Conservation (phyloP, 2,329 filamentous ascomycete species). For the Arthrinium phaeospermum region DNA sequence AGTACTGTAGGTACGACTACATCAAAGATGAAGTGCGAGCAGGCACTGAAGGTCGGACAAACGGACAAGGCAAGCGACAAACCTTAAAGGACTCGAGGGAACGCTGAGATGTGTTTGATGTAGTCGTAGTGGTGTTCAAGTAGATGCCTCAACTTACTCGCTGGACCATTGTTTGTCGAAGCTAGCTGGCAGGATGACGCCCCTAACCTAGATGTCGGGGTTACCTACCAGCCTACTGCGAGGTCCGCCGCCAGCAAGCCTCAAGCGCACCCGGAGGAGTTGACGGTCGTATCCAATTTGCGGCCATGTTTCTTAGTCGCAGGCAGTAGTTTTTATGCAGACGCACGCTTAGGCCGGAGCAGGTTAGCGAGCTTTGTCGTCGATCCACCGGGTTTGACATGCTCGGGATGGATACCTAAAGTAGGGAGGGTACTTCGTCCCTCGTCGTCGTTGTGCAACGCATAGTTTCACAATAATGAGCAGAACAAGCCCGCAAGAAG, state of each 20-base stretch:
- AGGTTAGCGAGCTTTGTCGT: not conserved
- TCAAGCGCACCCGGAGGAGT: not conserved
- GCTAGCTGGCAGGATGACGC: slow-evolving; percentile 8
- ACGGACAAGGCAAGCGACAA: not conserved
- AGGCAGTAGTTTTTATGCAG: not conserved
- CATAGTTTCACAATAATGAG: slow-evolving; percentile 12
- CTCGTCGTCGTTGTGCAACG: not conserved
- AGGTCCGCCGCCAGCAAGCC: not conserved
- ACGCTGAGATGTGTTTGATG: not conserved
- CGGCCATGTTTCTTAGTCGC: not conserved
- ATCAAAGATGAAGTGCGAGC: not conserved
- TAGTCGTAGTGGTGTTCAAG: not conserved
- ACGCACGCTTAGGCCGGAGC: not conserved
- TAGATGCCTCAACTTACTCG: slow-evolving; percentile 6
- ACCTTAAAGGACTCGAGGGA: not conserved
- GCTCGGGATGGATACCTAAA: not conserved
- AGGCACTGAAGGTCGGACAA: not conserved
- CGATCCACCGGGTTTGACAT: slow-evolving; percentile 2
- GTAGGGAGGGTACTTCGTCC: not conserved
- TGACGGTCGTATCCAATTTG: slow-evolving; percentile 7
- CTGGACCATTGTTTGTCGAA: not conserved
- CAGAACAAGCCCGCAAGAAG: not conserved
- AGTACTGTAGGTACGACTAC: too few species aligned
- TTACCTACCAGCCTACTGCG: slow-evolving; percentile 9
- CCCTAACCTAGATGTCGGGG: slow-evolving; percentile 7